phyloP scores from a whole-genome alignment of 345 rosid species.

The Aquilaria sinensis region DNA sequence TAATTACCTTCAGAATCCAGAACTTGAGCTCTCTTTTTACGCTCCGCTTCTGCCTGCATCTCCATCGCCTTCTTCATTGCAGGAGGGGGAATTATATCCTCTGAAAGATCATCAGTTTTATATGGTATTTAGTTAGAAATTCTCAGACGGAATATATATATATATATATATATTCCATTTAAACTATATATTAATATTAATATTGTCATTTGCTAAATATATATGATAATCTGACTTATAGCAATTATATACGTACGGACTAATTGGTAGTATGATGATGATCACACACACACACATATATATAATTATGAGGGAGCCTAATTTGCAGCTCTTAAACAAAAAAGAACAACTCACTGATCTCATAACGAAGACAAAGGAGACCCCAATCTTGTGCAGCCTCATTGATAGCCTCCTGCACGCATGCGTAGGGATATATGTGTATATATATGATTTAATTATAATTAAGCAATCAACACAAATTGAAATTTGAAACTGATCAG shows the following conservation, averaged over 20 bases:
- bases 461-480: neutral
- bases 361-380: constrained; percentile 89
- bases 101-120: constrained; percentile 22
- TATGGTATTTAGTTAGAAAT: neutral
- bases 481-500: neutral
- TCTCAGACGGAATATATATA: no score
- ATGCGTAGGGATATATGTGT: no score
- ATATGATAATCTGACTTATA: no score
- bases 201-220: no score
- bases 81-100: constrained; percentile 94
- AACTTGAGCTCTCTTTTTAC: constrained; percentile 87
- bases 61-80: constrained; percentile 96
- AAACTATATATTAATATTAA: no score
- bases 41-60: constrained; percentile 99
- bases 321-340: neutral
- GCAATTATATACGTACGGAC: no score
- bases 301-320: neutral
- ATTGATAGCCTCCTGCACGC: constrained; percentile 70
- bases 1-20: constrained; percentile 73
- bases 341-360: constrained; percentile 54
- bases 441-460: constrained; percentile 11
- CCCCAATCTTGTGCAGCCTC: constrained; percentile 95
- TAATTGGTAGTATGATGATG: no score
- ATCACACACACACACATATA: no score
- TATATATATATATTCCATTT: neutral